A percentile compares a stretch with the other conserved stretches of the same genome.
These are phyloP conservation scores for Arxiozyma slooffiae DNA, from an alignment of 1,139 yeast species.

Conservation along the genomic window DNA sequence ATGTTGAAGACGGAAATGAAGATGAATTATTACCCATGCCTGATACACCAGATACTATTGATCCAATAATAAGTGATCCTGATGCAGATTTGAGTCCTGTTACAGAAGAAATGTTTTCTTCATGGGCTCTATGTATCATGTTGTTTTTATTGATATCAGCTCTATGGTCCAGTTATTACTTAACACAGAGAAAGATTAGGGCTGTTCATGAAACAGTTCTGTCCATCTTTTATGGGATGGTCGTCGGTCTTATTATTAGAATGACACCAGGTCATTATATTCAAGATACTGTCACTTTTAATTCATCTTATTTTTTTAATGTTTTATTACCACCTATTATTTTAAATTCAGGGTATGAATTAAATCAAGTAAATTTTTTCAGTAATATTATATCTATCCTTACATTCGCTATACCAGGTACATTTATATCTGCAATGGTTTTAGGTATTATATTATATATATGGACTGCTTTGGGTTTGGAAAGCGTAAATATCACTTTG, in stretches of 20 bases:
- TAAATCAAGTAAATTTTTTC: constrained; percentile 92
- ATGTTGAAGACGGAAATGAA: constrained; percentile 21
- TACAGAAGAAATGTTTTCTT: constrained; percentile 90
- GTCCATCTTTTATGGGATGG: constrained; percentile 93
- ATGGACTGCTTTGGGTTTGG: constrained; percentile 89
- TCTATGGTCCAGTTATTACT: constrained; percentile 86
- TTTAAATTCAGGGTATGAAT: constrained; percentile 88
- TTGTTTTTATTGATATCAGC: constrained; percentile 75
- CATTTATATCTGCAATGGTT: constrained; percentile 83
- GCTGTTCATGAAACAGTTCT: constrained; percentile 95
- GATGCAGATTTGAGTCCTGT: constrained; percentile 64
- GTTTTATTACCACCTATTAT: constrained; percentile 92
- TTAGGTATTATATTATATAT: constrained; percentile 74
- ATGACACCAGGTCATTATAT: constrained; percentile 92
- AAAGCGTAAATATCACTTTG: constrained; percentile 77
- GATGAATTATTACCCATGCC: constrained; percentile 24
- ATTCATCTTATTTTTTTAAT: constrained; percentile 88
- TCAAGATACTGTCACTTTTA: constrained; percentile 93
- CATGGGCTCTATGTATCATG: constrained; percentile 92
- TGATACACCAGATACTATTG: constrained; percentile 14
- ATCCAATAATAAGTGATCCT: constrained; percentile 28
- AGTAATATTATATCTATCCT: constrained; percentile 83
- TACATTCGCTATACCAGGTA: constrained; percentile 95
- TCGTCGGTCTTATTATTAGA: constrained; percentile 83
- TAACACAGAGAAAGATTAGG: constrained; percentile 83